A percentile compares a stretch with the other conserved stretches of the same genome.
Evolutionary conservation across 2,329 filamentous ascomycete genomes (phyloP).

Genomic region (Penicillium verrucosum): DNA sequence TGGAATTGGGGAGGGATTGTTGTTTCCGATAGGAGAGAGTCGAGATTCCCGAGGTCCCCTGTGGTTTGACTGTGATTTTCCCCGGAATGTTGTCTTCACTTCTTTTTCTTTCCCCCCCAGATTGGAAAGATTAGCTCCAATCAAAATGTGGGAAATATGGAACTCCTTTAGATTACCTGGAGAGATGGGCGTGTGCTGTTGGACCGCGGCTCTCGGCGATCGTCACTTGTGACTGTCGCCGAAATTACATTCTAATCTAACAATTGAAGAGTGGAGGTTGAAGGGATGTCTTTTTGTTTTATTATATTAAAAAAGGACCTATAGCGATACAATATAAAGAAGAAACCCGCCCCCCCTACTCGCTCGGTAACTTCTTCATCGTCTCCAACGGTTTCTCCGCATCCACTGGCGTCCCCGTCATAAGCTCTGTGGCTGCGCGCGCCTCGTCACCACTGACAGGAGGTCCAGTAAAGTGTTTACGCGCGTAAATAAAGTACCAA

Average conservation of each 20-base stretch:
- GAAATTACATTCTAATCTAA: background rate
- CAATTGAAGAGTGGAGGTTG: background rate
- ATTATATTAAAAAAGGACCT: background rate
- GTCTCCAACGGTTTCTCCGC: constrained; percentile 29
- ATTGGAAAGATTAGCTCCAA: background rate
- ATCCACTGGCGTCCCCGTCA: constrained; percentile 34
- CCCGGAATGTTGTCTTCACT: constrained; percentile 1
- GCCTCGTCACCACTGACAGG: constrained; percentile 33
- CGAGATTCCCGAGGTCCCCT: background rate
- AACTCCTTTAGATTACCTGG: background rate
- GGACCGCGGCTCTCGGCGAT: constrained; percentile 35
- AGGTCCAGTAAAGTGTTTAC: constrained; percentile 63
- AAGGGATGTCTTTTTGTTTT: background rate
- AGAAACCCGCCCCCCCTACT: background rate
- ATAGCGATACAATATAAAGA: constrained; percentile 5
- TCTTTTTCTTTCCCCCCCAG: background rate
- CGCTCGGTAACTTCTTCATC: constrained; percentile 18
- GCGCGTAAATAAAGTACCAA: constrained; percentile 63
- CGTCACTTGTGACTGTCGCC: constrained; percentile 29
- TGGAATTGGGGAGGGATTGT: background rate
- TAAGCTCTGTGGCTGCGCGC: constrained; percentile 27
- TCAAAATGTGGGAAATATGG: background rate
- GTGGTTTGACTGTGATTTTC: constrained; percentile 1
- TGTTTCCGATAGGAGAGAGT: background rate
- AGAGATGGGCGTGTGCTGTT: constrained; percentile 21